Conservation (phyloP, 2,329 filamentous ascomycete genomes). For the Salinomyces thailandicus region DNA sequence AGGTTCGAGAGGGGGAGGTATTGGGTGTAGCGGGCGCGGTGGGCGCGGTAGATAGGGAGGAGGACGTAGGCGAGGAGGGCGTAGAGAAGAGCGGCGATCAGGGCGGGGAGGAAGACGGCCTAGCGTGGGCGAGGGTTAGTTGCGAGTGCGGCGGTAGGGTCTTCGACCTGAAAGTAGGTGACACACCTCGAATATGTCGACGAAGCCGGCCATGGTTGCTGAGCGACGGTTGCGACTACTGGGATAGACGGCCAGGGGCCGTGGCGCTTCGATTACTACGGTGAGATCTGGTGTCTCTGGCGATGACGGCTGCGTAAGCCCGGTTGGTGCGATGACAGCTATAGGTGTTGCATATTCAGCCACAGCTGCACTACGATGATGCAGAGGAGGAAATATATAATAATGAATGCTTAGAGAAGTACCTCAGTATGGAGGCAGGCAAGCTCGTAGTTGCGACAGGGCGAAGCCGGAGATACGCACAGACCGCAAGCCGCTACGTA, state of each 20-base stretch:
- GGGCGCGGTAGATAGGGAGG: slow-evolving; percentile 34
- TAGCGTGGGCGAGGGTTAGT: slow-evolving; percentile 11
- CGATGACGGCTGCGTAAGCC: neutral
- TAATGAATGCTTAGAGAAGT: too few relatives aligned
- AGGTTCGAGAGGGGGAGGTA: slow-evolving; percentile 28
- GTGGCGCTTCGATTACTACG: neutral
- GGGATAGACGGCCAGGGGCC: too few relatives aligned
- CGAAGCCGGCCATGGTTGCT: slow-evolving; percentile 1
- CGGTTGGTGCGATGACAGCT: neutral
- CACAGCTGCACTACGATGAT: neutral
- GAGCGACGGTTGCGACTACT: too few relatives aligned
- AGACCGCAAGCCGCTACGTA: too few relatives aligned
- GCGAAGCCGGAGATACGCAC: too few relatives aligned
- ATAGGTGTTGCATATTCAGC: neutral
- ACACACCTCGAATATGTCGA: slow-evolving; percentile 5
- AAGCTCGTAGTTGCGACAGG: too few relatives aligned
- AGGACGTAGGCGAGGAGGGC: slow-evolving; percentile 30
- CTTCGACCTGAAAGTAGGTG: neutral
- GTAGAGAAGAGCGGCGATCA: slow-evolving; percentile 35
- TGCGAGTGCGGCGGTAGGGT: neutral
- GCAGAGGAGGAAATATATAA: neutral
- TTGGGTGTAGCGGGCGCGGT: slow-evolving; percentile 35
- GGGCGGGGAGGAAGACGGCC: slow-evolving; percentile 37
- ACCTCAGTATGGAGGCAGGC: too few relatives aligned
- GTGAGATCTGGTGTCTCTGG: neutral